Percentiles rank a stretch among this genome's conserved stretches.
Conservation (phyloP, 139 green algal genomes). For the Raphidocelis subcapitata region DNA sequence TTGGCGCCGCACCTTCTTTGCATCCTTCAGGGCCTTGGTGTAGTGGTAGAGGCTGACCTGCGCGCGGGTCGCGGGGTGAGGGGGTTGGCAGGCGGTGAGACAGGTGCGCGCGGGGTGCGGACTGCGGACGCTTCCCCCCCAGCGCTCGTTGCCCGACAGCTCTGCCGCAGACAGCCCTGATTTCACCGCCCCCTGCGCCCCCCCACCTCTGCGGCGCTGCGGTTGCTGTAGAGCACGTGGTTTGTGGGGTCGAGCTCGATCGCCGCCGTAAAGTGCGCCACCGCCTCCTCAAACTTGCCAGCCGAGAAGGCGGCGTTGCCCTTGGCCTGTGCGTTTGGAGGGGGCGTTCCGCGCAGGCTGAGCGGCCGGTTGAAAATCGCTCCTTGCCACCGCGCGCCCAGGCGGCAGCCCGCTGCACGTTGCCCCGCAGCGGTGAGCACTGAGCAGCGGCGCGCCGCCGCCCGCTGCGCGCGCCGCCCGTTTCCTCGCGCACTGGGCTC, state of each 20-base stretch:
- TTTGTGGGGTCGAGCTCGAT: conserved; percentile 85
- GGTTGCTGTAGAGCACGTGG: conserved; percentile 96
- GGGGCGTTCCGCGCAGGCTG: too few relatives aligned
- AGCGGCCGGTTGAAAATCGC: too few relatives aligned
- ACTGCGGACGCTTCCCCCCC: too few relatives aligned
- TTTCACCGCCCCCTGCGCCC: background rate
- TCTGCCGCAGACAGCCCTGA: too few relatives aligned
- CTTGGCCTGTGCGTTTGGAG: conserved; percentile 73
- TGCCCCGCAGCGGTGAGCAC: too few relatives aligned
- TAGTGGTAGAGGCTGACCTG: conserved; percentile 83
- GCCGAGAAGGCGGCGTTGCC: conserved; percentile 92
- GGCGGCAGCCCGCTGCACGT: too few relatives aligned
- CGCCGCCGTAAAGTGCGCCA: conserved; percentile 80
- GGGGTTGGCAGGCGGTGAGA: background rate
- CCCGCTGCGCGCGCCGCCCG: too few relatives aligned
- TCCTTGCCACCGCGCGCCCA: too few relatives aligned
- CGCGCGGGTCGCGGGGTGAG: conserved; percentile 1
- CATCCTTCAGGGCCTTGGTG: conserved; percentile 82
- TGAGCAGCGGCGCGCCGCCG: too few relatives aligned
- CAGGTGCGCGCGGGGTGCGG: too few relatives aligned
- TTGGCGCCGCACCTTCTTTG: conserved; percentile 60
- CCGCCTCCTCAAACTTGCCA: conserved; percentile 80
- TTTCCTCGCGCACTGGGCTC: too few relatives aligned
- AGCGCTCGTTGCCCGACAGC: too few relatives aligned
- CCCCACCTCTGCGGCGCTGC: conserved; percentile 76